These are phyloP conservation scores for Phlyctochytrium bullatum DNA, from an alignment of 192 early-diverging fungal genomes.

Conservation along the genomic window DNA sequence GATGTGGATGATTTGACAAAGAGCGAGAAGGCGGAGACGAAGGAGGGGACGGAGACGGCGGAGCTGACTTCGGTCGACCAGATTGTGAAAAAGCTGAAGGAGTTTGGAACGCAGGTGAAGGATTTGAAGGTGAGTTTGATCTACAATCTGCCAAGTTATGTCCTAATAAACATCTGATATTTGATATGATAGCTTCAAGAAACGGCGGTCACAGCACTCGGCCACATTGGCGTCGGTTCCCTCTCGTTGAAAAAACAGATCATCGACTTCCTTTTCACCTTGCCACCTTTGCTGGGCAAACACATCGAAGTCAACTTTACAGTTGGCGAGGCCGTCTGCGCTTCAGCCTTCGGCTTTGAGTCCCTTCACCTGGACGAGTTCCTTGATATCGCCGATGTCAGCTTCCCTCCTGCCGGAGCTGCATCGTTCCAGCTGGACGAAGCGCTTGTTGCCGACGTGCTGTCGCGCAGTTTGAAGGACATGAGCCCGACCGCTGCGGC, in stretches of 20 bases:
- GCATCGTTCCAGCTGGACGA: neutral
- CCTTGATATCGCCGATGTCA: slow-evolving; percentile 65
- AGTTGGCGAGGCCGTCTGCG: slow-evolving; percentile 76
- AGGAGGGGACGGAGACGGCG: too few species aligned
- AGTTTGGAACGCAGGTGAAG: slow-evolving; percentile 56
- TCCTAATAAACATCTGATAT: too few species aligned
- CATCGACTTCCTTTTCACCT: slow-evolving; percentile 50
- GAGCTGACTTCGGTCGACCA: slow-evolving; percentile 17
- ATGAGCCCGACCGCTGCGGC: slow-evolving; percentile 53
- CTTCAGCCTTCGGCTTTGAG: slow-evolving; percentile 62
- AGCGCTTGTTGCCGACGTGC: slow-evolving; percentile 20
- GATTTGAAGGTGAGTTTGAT: slow-evolving; percentile 63
- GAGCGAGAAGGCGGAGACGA: too few species aligned
- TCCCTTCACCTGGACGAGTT: slow-evolving; percentile 64
- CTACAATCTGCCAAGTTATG: too few species aligned
- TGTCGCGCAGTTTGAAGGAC: slow-evolving; percentile 48
- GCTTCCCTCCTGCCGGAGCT: slow-evolving; percentile 21
- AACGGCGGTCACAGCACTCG: slow-evolving; percentile 62
- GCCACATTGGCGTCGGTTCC: slow-evolving; percentile 60
- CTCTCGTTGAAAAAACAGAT: slow-evolving; percentile 20
- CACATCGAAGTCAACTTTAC: slow-evolving; percentile 83
- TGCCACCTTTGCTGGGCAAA: slow-evolving; percentile 65
- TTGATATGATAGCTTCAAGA: slow-evolving; percentile 54
- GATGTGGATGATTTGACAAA: too few species aligned
- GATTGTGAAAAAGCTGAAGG: slow-evolving; percentile 47